These are phyloP conservation scores for Aspergillus pseudoglaucus DNA, from an alignment of 2,329 filamentous ascomycete species.

Conservation along the genomic window DNA sequence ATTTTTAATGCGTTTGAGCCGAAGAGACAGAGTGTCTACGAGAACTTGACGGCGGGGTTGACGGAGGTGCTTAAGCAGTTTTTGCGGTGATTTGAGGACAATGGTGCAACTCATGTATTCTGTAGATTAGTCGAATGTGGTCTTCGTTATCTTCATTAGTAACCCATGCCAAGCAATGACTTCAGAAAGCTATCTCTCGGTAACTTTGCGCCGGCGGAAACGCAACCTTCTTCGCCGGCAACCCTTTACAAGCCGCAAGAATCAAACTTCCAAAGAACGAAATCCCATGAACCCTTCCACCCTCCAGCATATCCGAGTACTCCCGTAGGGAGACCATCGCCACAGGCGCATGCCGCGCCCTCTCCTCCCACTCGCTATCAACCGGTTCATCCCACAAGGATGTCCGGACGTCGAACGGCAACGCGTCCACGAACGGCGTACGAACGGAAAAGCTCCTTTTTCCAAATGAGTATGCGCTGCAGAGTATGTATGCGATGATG, in stretches of 20 bases:
- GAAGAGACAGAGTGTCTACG: constrained; percentile 40
- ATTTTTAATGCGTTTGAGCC: constrained; percentile 43
- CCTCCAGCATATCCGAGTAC: constrained; percentile 19
- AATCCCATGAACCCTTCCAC: constrained; percentile 12
- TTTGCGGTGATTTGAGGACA: constrained; percentile 5
- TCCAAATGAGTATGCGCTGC: constrained; percentile 24
- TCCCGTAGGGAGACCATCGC: constrained; percentile 22
- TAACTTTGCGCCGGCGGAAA: constrained; percentile 7
- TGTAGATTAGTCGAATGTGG: constrained; percentile 2
- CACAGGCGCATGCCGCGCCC: neutral
- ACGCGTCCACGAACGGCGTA: constrained; percentile 22
- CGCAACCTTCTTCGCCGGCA: constrained; percentile 5
- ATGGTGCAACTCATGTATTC: neutral
- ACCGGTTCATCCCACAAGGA: constrained; percentile 18
- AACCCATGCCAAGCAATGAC: too few relatives aligned
- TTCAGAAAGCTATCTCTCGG: too few relatives aligned
- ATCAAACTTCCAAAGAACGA: constrained; percentile 17
- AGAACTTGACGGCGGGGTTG: constrained; percentile 19
- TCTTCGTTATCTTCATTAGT: too few relatives aligned
- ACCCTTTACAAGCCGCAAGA: constrained; percentile 21
- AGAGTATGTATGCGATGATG: constrained; percentile 24
- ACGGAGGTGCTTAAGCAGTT: constrained; percentile 16
- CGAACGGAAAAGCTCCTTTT: constrained; percentile 20
- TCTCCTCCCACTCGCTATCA: constrained; percentile 8
- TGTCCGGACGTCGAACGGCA: constrained; percentile 23